These are phyloP conservation scores for Pythium chondricola DNA, from an alignment of 352 stramenopile species.

Conservation along the genomic window DNA sequence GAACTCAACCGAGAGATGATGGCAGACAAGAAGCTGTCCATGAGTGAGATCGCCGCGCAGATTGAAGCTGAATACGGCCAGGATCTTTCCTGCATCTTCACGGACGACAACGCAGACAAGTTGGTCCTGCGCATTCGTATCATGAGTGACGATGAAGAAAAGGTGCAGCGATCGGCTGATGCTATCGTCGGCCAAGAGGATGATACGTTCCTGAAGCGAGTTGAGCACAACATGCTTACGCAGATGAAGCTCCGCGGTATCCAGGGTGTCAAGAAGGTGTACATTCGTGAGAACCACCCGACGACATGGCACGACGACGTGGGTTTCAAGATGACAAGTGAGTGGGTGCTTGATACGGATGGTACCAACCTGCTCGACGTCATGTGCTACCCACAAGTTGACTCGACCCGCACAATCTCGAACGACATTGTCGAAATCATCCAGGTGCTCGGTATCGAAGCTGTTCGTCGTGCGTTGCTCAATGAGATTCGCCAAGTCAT, in stretches of 20 bases:
- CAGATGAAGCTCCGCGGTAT: constrained; percentile 97
- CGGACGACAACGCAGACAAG: constrained; percentile 97
- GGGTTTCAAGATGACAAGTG: constrained; percentile 93
- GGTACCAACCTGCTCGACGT: constrained; percentile 98
- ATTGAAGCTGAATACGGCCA: constrained; percentile 94
- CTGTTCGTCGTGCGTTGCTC: constrained; percentile 82
- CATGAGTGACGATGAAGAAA: constrained; percentile 91
- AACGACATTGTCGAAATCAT: constrained; percentile 99
- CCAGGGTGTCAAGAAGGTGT: constrained; percentile 98
- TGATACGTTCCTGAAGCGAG: constrained; percentile 95
- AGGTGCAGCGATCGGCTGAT: constrained; percentile 72
- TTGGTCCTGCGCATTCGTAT: constrained; percentile 97
- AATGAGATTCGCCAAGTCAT: constrained; percentile 98
- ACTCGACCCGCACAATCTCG: constrained; percentile 95
- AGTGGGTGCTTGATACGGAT: constrained; percentile 99
- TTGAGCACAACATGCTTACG: constrained; percentile 97
- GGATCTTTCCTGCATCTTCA: constrained; percentile 96
- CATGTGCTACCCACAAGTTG: constrained; percentile 95
- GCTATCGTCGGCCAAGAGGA: constrained; percentile 89
- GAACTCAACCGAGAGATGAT: constrained; percentile 98
- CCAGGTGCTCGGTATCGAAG: constrained; percentile 91
- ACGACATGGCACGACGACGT: constrained; percentile 94
- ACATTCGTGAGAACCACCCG: constrained; percentile 93
- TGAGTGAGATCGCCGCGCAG: constrained; percentile 95
- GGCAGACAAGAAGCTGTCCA: constrained; percentile 96